Evolutionary conservation across 148 eudicot species (phyloP).

Genomic region (Vaccinium darrowii): DNA sequence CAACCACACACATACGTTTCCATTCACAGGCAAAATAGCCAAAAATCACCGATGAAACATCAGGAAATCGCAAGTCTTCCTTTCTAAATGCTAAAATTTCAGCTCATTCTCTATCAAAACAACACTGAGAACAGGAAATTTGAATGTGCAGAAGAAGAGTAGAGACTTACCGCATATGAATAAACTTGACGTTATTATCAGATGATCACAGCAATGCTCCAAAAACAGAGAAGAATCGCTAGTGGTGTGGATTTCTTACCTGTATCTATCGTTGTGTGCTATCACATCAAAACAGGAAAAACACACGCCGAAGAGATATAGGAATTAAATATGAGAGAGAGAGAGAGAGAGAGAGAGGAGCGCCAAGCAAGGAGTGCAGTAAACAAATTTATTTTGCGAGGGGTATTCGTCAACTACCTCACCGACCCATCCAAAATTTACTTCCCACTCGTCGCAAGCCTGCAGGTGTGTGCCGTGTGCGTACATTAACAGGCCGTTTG

Average conservation of each 20-base stretch:
- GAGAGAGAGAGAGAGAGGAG: not conserved
- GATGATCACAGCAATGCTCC: not conserved
- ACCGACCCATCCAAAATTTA: not conserved
- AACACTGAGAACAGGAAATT: not conserved
- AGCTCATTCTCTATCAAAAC: not conserved
- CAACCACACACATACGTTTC: not conserved
- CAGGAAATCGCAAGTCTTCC: not conserved
- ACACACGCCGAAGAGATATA: not conserved
- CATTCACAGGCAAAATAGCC: not conserved
- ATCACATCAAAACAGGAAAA: constrained; percentile 12
- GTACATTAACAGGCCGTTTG: not conserved
- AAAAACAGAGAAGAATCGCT: not conserved
- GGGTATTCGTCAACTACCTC: constrained; percentile 14
- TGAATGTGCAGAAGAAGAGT: not conserved
- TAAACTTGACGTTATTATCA: not conserved
- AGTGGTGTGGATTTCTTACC: not conserved
- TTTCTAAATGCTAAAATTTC: no score
- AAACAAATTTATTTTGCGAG: not conserved
- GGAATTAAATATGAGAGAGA: constrained; percentile 3
- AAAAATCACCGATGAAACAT: not conserved
- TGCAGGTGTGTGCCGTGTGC: not conserved
- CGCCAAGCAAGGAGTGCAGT: not conserved
- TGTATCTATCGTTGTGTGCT: not conserved
- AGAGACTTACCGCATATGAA: not conserved
- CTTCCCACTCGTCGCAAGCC: not conserved